Evolutionary conservation across 2,329 filamentous ascomycete genomes (phyloP), one percentile per base, ranked within the genome.

Genomic region (Ampelomyces quisqualis): DNA sequence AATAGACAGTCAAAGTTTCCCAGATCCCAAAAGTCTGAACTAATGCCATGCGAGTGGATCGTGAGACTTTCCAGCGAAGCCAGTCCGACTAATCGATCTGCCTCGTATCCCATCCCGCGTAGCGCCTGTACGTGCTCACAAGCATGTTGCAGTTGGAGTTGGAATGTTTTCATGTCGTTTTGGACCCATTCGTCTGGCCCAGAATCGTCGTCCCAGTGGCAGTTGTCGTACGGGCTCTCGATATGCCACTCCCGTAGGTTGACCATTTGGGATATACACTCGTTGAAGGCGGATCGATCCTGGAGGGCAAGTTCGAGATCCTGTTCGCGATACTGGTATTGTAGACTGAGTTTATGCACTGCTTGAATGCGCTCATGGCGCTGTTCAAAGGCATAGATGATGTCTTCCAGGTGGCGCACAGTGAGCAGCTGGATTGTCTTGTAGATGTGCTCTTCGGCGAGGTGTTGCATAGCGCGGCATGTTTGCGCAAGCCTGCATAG

Each of bases 401-500:
- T 60, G 15, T 43, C 47, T 14, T 48, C 45, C 2, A 66, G 55
- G 29, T 60, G 44, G 10, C 48, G 37, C 4, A 65, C 64, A 1
- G 51, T 58, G 8, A 48, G 40, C 3, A 69, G 49, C 18, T 57
- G 46, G 41, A 69, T 60, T 13, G 43, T 53, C 31, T 50, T 55
- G 48, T 67, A 69, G 7, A 69, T 44, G 32, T 54, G 55, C 34
- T 63, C 58, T 32, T 69, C 64, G 28, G 57, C 49, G 9, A 68
- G 48, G 19, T 49, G 42, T 41, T 67, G 63, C 34, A 68, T 47
- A 26, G 43, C 43, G 10, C 47, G 53, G 41, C 63, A 61, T 19
- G 64, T 65, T 22, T 37, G 56, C 6, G 64, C 64, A 21, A 66
- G 61, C 2, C 34, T 27, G 35, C 55, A 58, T 11, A 68, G 48